Evolutionary conservation across 345 rosid genomes (phyloP).

Genomic region (Eucalyptus tenuipes): DNA sequence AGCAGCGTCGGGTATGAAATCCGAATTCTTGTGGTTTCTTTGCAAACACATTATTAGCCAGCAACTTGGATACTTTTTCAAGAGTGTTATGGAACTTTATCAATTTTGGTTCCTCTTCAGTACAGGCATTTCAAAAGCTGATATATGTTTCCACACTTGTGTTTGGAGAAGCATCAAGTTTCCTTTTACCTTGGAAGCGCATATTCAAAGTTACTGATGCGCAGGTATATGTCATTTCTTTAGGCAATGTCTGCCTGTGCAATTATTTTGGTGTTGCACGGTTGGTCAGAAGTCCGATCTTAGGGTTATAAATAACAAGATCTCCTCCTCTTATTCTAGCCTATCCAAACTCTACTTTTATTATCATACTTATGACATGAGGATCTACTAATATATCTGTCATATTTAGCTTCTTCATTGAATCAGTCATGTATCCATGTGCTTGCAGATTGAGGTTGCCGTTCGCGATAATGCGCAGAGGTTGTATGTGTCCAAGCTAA

Average conservation of each 20-base stretch:
- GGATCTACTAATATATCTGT: neutral
- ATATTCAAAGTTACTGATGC: slow-evolving; percentile 90
- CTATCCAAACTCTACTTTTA: neutral
- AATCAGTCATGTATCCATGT: neutral
- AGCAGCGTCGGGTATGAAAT: slow-evolving; percentile 80
- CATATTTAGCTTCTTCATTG: neutral
- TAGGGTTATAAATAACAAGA: neutral
- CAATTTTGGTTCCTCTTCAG: slow-evolving; percentile 49
- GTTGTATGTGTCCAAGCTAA: slow-evolving; percentile 61
- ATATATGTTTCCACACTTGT: slow-evolving; percentile 91
- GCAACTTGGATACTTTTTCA: neutral
- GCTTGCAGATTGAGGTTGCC: slow-evolving; percentile 84
- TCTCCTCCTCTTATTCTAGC: neutral
- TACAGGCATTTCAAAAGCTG: slow-evolving; percentile 99
- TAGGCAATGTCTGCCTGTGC: neutral
- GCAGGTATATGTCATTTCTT: slow-evolving; percentile 39
- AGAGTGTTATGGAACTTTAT: slow-evolving; percentile 26
- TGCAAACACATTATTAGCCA: neutral
- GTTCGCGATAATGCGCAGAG: slow-evolving; percentile 93
- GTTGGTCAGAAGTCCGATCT: neutral
- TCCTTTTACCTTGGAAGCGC: slow-evolving; percentile 99
- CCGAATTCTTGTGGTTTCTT: neutral
- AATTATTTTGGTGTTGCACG: neutral
- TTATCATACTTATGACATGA: neutral
- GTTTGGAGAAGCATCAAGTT: slow-evolving; percentile 91